phyloP scores from a whole-genome alignment of 179 eudicot species.

The Monotropa hypopitys region DNA sequence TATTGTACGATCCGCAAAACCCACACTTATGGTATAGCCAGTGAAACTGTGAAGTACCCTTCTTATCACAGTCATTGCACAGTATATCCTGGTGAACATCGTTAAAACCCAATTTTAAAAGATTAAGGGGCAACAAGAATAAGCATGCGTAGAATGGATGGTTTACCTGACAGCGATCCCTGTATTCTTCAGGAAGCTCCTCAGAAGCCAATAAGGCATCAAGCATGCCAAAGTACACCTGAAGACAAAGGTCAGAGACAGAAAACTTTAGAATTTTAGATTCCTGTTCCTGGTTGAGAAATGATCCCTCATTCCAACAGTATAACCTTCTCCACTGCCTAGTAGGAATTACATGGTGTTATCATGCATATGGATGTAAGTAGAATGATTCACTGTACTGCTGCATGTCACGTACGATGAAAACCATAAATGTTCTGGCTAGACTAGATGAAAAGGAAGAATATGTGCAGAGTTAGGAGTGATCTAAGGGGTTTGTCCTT shows the following conservation, averaged over 20 bases:
- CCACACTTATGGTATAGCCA: constrained; percentile 97
- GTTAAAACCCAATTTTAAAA: background rate
- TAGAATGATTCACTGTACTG: background rate
- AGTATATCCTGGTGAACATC: constrained; percentile 52
- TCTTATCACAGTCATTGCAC: constrained; percentile 84
- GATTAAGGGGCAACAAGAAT: background rate
- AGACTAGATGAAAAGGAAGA: background rate
- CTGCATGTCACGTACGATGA: background rate
- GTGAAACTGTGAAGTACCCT: constrained; percentile 73
- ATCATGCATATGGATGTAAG: background rate
- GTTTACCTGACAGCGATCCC: constrained; percentile 66
- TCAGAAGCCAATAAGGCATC: constrained; percentile 88
- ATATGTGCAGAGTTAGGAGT: background rate
- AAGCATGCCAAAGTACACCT: constrained; percentile 94
- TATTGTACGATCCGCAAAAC: constrained; percentile 77
- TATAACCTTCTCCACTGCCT: background rate
- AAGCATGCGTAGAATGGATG: background rate
- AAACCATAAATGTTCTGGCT: background rate
- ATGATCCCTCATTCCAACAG: background rate
- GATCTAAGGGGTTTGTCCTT: background rate
- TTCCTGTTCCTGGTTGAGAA: background rate
- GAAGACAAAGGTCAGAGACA: constrained; percentile 2
- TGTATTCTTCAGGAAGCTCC: constrained; percentile 75
- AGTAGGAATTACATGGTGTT: background rate
- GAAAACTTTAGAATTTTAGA: background rate